Evolutionary conservation across 805 yeast genomes (phyloP).

Genomic region (Pichia californica): DNA sequence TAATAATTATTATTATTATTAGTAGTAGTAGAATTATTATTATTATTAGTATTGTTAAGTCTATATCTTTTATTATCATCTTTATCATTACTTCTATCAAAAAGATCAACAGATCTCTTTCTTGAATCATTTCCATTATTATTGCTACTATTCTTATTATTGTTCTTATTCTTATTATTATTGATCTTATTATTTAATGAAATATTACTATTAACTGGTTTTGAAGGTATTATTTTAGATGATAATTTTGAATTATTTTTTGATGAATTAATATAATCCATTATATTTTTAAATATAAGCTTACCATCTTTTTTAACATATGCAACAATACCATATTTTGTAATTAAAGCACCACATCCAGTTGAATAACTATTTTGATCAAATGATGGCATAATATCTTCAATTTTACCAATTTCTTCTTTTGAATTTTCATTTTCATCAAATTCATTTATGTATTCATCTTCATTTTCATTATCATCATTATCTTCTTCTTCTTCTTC

Average conservation of each 20-base stretch:
- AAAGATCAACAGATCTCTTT: background rate
- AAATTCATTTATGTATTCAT: too few species aligned
- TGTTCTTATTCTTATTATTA: too few species aligned
- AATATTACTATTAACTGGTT: background rate
- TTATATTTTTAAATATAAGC: background rate
- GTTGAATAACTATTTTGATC: background rate
- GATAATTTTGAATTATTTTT: background rate
- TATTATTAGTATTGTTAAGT: too few species aligned
- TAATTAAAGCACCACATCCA: conserved; percentile 4
- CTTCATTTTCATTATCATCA: background rate
- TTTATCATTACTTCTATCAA: background rate
- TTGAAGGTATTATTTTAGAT: background rate
- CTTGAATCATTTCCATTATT: background rate
- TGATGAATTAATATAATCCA: background rate
- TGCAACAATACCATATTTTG: background rate
- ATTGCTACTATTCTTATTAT: too few species aligned
- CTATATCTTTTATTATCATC: background rate
- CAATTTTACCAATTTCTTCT: background rate
- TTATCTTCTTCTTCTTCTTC: too few species aligned
- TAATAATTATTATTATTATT: background rate
- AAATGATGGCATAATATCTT: background rate
- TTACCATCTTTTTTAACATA: conserved; percentile 1
- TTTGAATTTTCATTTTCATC: background rate
- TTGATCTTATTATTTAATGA: too few species aligned
- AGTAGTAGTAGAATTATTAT: background rate